These are phyloP conservation scores for Ophiognomonia clavigignenti-juglandacearum DNA, from an alignment of 2,329 filamentous ascomycete species.

Conservation along the genomic window DNA sequence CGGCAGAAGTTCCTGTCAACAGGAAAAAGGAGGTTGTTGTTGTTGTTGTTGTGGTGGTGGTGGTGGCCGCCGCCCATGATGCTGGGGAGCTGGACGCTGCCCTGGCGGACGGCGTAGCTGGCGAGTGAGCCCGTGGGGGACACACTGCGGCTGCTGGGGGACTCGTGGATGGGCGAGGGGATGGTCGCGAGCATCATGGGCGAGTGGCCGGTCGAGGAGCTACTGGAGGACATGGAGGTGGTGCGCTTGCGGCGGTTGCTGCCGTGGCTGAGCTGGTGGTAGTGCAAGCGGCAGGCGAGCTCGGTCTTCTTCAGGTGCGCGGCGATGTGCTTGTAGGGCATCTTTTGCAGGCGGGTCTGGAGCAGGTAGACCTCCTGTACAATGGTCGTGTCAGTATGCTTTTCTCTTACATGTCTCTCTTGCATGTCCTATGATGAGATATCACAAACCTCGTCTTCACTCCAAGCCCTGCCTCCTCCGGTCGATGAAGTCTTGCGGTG, in stretches of 20 bases:
- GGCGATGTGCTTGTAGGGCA: constrained; percentile 88
- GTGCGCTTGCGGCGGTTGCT: constrained; percentile 76
- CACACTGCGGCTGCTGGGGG: constrained; percentile 41
- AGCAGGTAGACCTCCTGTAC: constrained; percentile 74
- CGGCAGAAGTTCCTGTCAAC: too few species aligned
- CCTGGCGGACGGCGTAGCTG: constrained; percentile 37
- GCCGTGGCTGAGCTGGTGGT: constrained; percentile 79
- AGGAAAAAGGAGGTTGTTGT: too few species aligned
- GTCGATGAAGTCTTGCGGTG: constrained; percentile 64
- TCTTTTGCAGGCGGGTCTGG: constrained; percentile 79
- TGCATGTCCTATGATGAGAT: too few species aligned
- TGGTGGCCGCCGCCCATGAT: constrained; percentile 39
- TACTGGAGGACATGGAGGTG: constrained; percentile 63
- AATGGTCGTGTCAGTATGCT: background rate
- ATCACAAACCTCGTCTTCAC: constrained; percentile 85
- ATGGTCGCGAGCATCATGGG: constrained; percentile 42
- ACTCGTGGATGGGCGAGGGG: constrained; percentile 47
- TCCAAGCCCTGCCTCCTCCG: constrained; percentile 76
- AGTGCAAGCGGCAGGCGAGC: constrained; percentile 80
- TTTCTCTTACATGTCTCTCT: too few species aligned
- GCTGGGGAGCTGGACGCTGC: constrained; percentile 47
- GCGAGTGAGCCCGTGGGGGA: constrained; percentile 42
- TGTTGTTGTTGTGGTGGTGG: too few species aligned
- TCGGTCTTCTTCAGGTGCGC: constrained; percentile 83
- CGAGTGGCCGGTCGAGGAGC: constrained; percentile 48